Conservation (phyloP, 805 yeast genomes). For the Wickerhamiella azymoides region DNA sequence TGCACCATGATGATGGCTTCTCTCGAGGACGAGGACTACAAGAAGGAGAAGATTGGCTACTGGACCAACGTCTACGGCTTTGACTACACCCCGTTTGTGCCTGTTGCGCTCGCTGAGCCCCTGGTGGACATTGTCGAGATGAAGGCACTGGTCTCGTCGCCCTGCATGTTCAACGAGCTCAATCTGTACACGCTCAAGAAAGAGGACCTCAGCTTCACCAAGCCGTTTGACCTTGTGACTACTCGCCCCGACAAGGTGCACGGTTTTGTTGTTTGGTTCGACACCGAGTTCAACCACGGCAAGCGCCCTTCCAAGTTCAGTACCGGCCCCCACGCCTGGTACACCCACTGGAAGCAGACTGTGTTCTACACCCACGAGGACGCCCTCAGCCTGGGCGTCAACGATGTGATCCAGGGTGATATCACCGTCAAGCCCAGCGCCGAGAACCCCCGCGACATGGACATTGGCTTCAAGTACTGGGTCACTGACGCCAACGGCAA, state of each 20-base stretch:
- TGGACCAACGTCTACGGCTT: constrained; percentile 98
- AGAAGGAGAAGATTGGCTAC: constrained; percentile 76
- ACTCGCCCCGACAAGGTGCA: constrained; percentile 70
- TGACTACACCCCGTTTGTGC: constrained; percentile 82
- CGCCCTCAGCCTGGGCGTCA: constrained; percentile 49
- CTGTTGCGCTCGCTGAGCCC: constrained; percentile 82
- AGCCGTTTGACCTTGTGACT: constrained; percentile 56
- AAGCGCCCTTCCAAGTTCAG: constrained; percentile 50
- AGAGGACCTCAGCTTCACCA: constrained; percentile 65
- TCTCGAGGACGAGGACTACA: constrained; percentile 84
- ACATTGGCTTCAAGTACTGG: constrained; percentile 52
- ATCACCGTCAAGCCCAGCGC: constrained; percentile 65
- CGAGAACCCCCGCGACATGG: constrained; percentile 77
- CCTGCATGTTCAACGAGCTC: constrained; percentile 57
- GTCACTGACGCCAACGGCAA: constrained; percentile 34
- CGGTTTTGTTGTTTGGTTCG: constrained; percentile 91
- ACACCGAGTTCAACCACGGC: constrained; percentile 56
- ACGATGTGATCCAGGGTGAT: constrained; percentile 60
- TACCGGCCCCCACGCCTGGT: constrained; percentile 87
- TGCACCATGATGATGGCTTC: constrained; percentile 82
- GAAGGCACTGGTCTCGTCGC: constrained; percentile 58
- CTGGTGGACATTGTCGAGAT: constrained; percentile 89
- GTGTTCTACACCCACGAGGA: constrained; percentile 82
- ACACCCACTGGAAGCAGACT: constrained; percentile 99
- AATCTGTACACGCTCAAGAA: constrained; percentile 82